Evolutionary conservation across 2,329 filamentous ascomycete genomes (phyloP).

Genomic region (Hypoxylon sp.): DNA sequence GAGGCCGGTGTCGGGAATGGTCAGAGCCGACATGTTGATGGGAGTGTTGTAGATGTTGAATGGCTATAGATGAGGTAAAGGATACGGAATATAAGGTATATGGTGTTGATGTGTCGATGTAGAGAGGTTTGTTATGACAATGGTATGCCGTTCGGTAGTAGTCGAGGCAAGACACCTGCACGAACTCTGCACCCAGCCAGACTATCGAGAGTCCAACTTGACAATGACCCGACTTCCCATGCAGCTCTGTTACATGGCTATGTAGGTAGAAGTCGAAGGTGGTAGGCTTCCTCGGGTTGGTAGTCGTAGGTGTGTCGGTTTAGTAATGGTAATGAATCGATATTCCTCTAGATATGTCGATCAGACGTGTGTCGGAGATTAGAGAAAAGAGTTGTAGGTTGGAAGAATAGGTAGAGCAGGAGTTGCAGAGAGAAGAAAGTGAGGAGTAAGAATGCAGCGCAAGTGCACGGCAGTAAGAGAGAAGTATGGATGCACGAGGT

Average conservation of each 20-base stretch:
- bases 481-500: slow-evolving; percentile 41
- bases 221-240: slow-evolving; percentile 45
- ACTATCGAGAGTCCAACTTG: slow-evolving; percentile 46
- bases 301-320: slow-evolving; percentile 2
- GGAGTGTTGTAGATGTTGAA: slow-evolving; percentile 19
- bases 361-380: neutral
- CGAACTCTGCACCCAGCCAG: slow-evolving; percentile 46
- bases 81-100: slow-evolving; percentile 10
- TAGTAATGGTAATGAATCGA: neutral
- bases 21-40: slow-evolving; percentile 62
- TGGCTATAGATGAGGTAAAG: slow-evolving; percentile 7
- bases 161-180: slow-evolving; percentile 42
- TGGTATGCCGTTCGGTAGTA: slow-evolving; percentile 24
- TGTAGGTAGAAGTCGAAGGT: slow-evolving; percentile 26
- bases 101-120: slow-evolving; percentile 8
- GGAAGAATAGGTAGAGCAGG: slow-evolving; percentile 20
- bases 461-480: slow-evolving; percentile 23
- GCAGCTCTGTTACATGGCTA: slow-evolving; percentile 46
- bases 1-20: slow-evolving; percentile 66
- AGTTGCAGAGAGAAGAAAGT: slow-evolving; percentile 12
- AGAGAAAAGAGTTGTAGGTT: slow-evolving; percentile 4
- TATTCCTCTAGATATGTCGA: no score
- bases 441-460: no score
- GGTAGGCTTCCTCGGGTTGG: slow-evolving; percentile 1
- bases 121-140: slow-evolving; percentile 18